A percentile compares a stretch with the other conserved stretches of the same genome.
phyloP scores from a whole-genome alignment of 805 yeast species.

The Cephaloascus albidus region DNA sequence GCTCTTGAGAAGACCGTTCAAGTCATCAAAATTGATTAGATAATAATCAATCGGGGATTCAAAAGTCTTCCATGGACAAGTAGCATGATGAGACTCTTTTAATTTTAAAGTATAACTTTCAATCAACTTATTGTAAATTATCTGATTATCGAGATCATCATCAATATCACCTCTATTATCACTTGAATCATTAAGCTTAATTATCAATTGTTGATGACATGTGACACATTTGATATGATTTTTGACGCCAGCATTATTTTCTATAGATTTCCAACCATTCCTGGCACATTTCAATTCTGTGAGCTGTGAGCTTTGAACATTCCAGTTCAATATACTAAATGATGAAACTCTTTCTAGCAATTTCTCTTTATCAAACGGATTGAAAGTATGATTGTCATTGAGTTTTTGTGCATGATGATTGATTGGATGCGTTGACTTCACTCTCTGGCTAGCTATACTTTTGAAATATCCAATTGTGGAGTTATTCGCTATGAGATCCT shows the following conservation, averaged over 20 bases:
- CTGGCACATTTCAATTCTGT: slow-evolving; percentile 40
- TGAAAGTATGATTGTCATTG: too few species aligned
- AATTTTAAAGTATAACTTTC: not conserved
- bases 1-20: not conserved
- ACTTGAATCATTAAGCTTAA: slow-evolving; percentile 5
- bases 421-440: not conserved
- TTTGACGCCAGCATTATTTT: slow-evolving; percentile 8
- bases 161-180: slow-evolving; percentile 4
- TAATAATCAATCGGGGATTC: not conserved
- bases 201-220: slow-evolving; percentile 16
- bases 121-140: not conserved
- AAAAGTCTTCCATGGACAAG: not conserved
- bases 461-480: not conserved
- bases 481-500: not conserved
- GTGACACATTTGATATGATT: slow-evolving; percentile 21
- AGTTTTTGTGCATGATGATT: not conserved
- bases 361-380: slow-evolving; percentile 24
- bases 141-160: not conserved
- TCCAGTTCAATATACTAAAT: slow-evolving; percentile 40
- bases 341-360: slow-evolving; percentile 32
- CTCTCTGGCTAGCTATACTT: not conserved
- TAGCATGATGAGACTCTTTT: not conserved
- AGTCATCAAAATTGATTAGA: not conserved
- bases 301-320: slow-evolving; percentile 14
- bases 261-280: slow-evolving; percentile 45